Evolutionary conservation across 768 basidiomycete species (phyloP).

Genomic region (Chalciporus sphaerocephalus): DNA sequence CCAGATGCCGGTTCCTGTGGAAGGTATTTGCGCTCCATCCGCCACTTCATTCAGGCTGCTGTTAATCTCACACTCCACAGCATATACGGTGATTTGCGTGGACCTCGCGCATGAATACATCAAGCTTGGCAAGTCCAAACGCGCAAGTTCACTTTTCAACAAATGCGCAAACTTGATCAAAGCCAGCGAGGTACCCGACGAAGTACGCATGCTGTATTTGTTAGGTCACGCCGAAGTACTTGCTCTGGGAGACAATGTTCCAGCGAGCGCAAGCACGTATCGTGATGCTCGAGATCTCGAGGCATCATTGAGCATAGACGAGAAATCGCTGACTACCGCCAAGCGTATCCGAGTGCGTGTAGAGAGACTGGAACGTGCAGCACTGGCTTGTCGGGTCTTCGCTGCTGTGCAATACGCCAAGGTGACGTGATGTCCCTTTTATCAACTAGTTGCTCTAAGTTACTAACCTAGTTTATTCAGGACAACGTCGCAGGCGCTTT

Average conservation of each 20-base stretch:
- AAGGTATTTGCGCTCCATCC: slow-evolving; percentile 39
- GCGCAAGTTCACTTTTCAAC: slow-evolving; percentile 64
- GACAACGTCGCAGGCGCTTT: slow-evolving; percentile 57
- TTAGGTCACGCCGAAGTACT: slow-evolving; percentile 65
- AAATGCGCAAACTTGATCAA: slow-evolving; percentile 47
- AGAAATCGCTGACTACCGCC: slow-evolving; percentile 46
- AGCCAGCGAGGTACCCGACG: slow-evolving; percentile 44
- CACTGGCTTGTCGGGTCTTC: slow-evolving; percentile 66
- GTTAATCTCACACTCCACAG: slow-evolving; percentile 31
- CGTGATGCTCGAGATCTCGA: slow-evolving; percentile 54
- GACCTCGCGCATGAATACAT: slow-evolving; percentile 79
- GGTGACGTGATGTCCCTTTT: slow-evolving; percentile 39
- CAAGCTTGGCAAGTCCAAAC: slow-evolving; percentile 66
- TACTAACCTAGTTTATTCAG: slow-evolving; percentile 33
- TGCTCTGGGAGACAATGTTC: slow-evolving; percentile 54
- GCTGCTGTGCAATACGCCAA: slow-evolving; percentile 63
- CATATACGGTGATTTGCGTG: slow-evolving; percentile 58
- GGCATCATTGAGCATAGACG: slow-evolving; percentile 36
- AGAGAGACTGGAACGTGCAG: slow-evolving; percentile 60
- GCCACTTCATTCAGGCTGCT: neutral
- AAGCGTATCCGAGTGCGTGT: slow-evolving; percentile 60
- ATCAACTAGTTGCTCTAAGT: neutral
- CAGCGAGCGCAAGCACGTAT: slow-evolving; percentile 52
- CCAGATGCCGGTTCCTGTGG: slow-evolving; percentile 36
- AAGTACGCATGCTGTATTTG: slow-evolving; percentile 50